Conservation (phyloP, 2,329 filamentous ascomycete genomes). For the Pseudogymnoascus sp. region DNA sequence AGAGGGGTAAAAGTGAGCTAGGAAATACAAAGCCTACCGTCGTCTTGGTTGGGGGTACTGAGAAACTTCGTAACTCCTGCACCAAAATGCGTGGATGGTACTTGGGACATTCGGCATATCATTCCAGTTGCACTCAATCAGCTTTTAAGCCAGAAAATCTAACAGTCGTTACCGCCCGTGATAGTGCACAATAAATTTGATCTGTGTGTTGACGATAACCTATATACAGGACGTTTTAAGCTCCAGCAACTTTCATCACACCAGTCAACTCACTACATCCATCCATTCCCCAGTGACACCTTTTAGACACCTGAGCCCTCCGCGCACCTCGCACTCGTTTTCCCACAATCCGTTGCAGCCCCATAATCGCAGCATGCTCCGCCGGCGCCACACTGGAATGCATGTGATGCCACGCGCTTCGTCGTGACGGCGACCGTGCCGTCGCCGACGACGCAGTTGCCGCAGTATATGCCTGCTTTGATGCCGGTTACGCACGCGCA, state of each 20-base stretch:
- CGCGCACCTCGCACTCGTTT: not conserved
- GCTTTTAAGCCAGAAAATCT: not conserved
- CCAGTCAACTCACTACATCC: not conserved
- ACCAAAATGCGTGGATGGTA: not conserved
- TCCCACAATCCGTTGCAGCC: not conserved
- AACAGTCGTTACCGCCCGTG: not conserved
- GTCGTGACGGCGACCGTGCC: constrained; percentile 21
- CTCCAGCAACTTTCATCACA: not conserved
- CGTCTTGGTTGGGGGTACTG: not conserved
- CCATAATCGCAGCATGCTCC: constrained; percentile 19
- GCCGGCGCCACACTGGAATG: constrained; percentile 21
- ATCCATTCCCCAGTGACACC: not conserved
- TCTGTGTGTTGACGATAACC: not conserved
- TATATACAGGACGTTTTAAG: not conserved
- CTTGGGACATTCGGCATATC: not conserved
- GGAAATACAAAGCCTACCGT: not conserved
- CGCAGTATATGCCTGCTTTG: constrained; percentile 20
- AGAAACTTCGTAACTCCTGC: not conserved
- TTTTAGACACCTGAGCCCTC: not conserved
- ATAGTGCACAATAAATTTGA: not conserved
- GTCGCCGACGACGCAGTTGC: constrained; percentile 20
- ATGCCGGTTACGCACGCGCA: constrained; percentile 20
- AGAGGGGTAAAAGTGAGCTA: not conserved
- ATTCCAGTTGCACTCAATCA: not conserved
- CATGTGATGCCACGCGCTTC: constrained; percentile 19